Evolutionary conservation across 1,139 yeast species (phyloP).

Genomic region (Pichia inconspicua): DNA sequence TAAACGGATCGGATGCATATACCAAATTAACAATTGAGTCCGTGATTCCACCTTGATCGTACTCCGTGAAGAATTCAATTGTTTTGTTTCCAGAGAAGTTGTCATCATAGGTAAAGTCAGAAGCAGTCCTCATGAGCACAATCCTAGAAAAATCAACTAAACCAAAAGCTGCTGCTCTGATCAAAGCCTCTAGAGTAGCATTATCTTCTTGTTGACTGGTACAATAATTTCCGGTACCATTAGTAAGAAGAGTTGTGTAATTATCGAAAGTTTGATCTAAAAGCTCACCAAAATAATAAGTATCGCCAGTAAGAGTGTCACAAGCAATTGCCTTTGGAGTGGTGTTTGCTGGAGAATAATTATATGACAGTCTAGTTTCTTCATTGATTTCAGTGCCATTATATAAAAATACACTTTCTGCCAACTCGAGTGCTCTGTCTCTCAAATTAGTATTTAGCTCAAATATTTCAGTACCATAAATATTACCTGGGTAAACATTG

Average conservation of each 20-base stretch:
- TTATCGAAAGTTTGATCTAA: constrained; percentile 45
- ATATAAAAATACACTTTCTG: constrained; percentile 36
- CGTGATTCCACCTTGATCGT: constrained; percentile 44
- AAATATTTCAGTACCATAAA: constrained; percentile 60
- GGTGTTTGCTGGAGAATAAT: constrained; percentile 41
- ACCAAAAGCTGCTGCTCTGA: constrained; percentile 48
- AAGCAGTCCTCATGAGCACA: constrained; percentile 55
- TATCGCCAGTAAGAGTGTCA: constrained; percentile 57
- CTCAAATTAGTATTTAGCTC: constrained; percentile 54
- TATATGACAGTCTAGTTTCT: constrained; percentile 41
- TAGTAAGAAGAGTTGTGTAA: constrained; percentile 44
- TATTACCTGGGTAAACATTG: constrained; percentile 44
- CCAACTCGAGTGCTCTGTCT: constrained; percentile 50
- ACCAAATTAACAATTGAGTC: constrained; percentile 48
- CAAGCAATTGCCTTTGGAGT: constrained; percentile 46
- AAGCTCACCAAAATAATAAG: constrained; percentile 48
- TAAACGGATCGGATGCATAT: constrained; percentile 48
- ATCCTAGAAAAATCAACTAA: constrained; percentile 51
- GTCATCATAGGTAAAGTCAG: constrained; percentile 53
- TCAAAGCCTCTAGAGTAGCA: constrained; percentile 54
- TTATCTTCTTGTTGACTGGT: constrained; percentile 64
- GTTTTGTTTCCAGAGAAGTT: constrained; percentile 40
- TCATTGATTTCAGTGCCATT: constrained; percentile 41
- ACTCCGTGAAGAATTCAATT: constrained; percentile 43
- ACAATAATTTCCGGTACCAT: constrained; percentile 54